Evolutionary conservation across 768 basidiomycete species (phyloP).

Genomic region (Lactarius indigo): DNA sequence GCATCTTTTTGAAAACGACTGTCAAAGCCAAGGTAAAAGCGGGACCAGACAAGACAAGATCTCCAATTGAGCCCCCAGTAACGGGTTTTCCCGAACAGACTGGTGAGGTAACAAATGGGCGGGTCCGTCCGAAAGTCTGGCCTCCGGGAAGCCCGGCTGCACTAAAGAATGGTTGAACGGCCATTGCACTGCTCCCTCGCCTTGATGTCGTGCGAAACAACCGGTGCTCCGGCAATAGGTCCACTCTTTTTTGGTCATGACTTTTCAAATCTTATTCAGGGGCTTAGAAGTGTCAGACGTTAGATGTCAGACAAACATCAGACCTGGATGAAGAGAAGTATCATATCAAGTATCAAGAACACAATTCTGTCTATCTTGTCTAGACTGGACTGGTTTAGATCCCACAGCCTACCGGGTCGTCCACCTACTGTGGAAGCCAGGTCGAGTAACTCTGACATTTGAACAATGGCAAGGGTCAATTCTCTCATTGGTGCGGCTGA

Average conservation of each 20-base stretch:
- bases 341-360: too few species aligned
- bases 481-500: too few species aligned
- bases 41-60: too few species aligned
- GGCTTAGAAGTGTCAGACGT: not conserved
- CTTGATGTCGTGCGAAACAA: not conserved
- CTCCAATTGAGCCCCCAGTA: too few species aligned
- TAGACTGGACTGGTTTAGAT: too few species aligned
- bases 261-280: not conserved
- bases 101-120: too few species aligned
- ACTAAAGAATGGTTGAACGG: not conserved
- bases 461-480: not conserved
- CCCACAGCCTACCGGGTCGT: not conserved
- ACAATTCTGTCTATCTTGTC: too few species aligned
- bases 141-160: not conserved
- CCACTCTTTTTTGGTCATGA: not conserved
- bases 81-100: too few species aligned
- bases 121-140: too few species aligned
- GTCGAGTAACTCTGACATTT: not conserved
- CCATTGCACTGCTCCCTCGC: not conserved
- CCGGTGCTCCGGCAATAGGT: not conserved
- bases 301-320: not conserved
- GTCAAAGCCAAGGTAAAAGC: too few species aligned
- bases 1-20: too few species aligned
- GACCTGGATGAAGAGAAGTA: not conserved
- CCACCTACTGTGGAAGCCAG: not conserved